Base-by-base conservation (phyloP, 2,329 filamentous ascomycete species). In the Talaromyces sp. region DNA sequence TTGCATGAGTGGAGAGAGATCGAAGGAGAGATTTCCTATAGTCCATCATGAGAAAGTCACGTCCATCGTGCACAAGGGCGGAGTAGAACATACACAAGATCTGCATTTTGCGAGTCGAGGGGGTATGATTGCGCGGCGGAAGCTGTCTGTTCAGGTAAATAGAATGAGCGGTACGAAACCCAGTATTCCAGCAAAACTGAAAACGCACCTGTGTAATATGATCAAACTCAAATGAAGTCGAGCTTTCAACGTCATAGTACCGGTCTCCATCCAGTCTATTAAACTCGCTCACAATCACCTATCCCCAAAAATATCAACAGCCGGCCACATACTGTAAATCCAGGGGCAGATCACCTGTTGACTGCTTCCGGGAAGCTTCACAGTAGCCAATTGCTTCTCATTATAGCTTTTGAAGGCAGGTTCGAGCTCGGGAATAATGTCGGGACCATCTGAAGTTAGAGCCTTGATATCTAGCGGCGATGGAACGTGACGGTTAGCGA, bases 381-480 rank as follows among this genome's bases (percentile, higher is more conserved):
- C 87, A 15, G 91, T 91, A 51, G 86, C 78, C 73, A 97, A 89
- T 75, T 99, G 94, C 75, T 92, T 88, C 76, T 99, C 93, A 68
- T 97, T 97, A 82, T 99, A 97, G 75, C 89, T 91, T 76, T 92
- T 81, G 73, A 96, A 95, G 0, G 94, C 91, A 0, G 91, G 89
- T 6, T 81, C 83, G 55, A 97, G 87, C 63, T 89, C 85, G 60
- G 84, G 78, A 57, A 92, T 77, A 61, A 94, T 78, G 57, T 81
- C 78, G 37, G 86, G 83, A 41, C 85, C 84, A 65, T 88, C 84
- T 62, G 84, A 79, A 17, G 91, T 91, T 43, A 99, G 81, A 53
- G 85, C 81, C 75, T 96, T 96, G 80, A 99, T 95, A 72, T 96
- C 94, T 95, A n/a, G n/a, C n/a, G 74, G 62, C 51, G 36, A 31